These are phyloP conservation scores for Prillingera fragicola DNA, from an alignment of 1,284 basidiomycete species.

Conservation along the genomic window DNA sequence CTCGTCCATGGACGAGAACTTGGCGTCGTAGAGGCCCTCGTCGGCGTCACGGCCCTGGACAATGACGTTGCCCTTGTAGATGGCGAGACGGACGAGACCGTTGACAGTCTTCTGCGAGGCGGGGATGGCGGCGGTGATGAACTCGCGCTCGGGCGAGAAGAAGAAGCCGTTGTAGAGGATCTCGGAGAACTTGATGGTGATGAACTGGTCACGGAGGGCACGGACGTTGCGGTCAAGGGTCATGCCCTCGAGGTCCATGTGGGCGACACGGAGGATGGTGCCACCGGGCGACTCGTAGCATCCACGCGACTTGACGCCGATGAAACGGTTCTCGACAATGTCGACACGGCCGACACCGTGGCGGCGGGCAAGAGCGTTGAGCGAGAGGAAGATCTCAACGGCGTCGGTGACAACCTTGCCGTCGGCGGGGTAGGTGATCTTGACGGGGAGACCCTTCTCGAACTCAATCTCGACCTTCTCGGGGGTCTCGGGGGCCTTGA, in stretches of 20 bases:
- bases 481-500: constrained; percentile 72
- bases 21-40: constrained; percentile 89
- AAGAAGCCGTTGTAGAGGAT: constrained; percentile 90
- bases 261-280: constrained; percentile 89
- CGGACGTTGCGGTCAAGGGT: constrained; percentile 97
- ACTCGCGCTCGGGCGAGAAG: constrained; percentile 97
- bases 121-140: constrained; percentile 80
- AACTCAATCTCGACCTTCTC: constrained; percentile 83
- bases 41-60: constrained; percentile 87
- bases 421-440: constrained; percentile 57
- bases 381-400: constrained; percentile 90
- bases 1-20: constrained; percentile 98
- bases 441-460: constrained; percentile 74
- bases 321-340: constrained; percentile 99
- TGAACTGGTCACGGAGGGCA: constrained; percentile 86
- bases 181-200: constrained; percentile 80
- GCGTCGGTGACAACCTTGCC: constrained; percentile 67
- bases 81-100: constrained; percentile 78
- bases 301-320: constrained; percentile 96
- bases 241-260: constrained; percentile 94
- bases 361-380: constrained; percentile 88
- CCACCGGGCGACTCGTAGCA: constrained; percentile 98
- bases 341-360: constrained; percentile 96
- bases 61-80: constrained; percentile 96
- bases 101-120: constrained; percentile 95